A percentile compares a stretch with the other conserved stretches of the same genome.
Conservation (phyloP, 345 rosid species). For the Gossypioides kirkii region DNA sequence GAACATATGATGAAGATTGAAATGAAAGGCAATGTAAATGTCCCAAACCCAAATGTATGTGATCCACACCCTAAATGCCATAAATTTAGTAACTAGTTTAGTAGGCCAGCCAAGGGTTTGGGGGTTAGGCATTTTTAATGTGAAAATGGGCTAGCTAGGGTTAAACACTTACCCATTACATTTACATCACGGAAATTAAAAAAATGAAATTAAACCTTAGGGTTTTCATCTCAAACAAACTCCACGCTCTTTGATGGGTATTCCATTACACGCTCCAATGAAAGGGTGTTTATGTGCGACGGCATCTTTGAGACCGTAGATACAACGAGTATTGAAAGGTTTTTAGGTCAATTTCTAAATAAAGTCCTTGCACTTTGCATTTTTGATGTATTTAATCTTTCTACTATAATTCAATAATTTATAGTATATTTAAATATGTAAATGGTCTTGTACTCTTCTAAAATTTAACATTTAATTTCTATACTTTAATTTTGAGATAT, state of each 20-base stretch:
- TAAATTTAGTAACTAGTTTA: neutral
- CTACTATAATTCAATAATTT: no score
- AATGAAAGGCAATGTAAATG: neutral
- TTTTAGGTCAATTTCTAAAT: no score
- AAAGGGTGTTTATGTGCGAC: slow-evolving; percentile 18
- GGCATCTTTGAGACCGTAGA: slow-evolving; percentile 24
- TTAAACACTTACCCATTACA: slow-evolving; percentile 4
- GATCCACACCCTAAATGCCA: neutral
- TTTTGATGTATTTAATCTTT: no score
- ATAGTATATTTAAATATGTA: no score
- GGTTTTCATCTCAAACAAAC: slow-evolving; percentile 27
- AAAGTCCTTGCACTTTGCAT: no score
- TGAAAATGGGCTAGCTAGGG: slow-evolving; percentile 28
- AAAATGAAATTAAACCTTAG: slow-evolving; percentile 19
- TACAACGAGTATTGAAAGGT: slow-evolving; percentile 5
- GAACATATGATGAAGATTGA: neutral
- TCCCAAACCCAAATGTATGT: neutral
- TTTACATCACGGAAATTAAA: neutral
- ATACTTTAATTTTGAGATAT: no score
- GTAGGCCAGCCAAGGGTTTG: slow-evolving; percentile 23
- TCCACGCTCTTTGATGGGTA: neutral
- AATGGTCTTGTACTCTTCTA: no score
- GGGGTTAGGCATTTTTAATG: slow-evolving; percentile 28
- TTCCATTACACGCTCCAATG: slow-evolving; percentile 24
- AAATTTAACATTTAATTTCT: no score